phyloP scores from a whole-genome alignment of 108 stramenopile species.

The Stephanodiscus minutulus region DNA sequence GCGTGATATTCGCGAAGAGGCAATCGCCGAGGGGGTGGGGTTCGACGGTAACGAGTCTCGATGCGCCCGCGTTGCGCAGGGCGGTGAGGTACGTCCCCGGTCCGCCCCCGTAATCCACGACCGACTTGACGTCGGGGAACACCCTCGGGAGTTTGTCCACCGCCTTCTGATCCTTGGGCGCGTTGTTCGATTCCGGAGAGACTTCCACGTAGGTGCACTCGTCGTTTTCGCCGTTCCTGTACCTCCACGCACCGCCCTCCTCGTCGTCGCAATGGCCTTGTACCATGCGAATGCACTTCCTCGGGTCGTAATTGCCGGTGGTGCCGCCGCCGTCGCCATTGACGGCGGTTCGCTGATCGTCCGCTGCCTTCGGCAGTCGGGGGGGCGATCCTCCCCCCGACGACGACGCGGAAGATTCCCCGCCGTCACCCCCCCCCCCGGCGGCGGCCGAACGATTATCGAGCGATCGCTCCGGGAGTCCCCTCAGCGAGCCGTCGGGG shows the following conservation, averaged over 20 bases:
- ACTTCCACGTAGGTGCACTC: conserved; percentile 5
- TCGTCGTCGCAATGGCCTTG: conserved; percentile 23
- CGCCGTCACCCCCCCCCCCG: no score
- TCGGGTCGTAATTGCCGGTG: background rate
- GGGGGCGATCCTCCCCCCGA: no score
- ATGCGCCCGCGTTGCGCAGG: conserved; percentile 5
- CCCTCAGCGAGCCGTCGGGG: no score
- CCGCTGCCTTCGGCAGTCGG: no score
- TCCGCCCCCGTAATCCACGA: conserved; percentile 21
- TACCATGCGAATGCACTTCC: conserved; percentile 4
- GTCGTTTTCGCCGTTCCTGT: conserved; percentile 4
- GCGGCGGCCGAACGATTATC: no score
- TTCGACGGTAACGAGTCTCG: conserved; percentile 9
- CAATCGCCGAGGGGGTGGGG: conserved; percentile 13
- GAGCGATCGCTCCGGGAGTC: no score
- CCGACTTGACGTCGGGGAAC: conserved; percentile 6
- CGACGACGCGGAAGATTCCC: no score
- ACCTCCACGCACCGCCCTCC: conserved; percentile 21
- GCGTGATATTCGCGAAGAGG: conserved; percentile 8
- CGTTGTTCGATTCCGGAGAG: no score
- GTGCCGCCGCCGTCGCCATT: no score
- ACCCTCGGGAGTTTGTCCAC: background rate
- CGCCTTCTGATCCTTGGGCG: no score
- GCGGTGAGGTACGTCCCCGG: background rate
- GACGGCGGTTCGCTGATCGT: no score